Evolutionary conservation across 805 yeast genomes (phyloP), one percentile per base, ranked within the genome.

Genomic region (Metschnikowia hibisci): DNA sequence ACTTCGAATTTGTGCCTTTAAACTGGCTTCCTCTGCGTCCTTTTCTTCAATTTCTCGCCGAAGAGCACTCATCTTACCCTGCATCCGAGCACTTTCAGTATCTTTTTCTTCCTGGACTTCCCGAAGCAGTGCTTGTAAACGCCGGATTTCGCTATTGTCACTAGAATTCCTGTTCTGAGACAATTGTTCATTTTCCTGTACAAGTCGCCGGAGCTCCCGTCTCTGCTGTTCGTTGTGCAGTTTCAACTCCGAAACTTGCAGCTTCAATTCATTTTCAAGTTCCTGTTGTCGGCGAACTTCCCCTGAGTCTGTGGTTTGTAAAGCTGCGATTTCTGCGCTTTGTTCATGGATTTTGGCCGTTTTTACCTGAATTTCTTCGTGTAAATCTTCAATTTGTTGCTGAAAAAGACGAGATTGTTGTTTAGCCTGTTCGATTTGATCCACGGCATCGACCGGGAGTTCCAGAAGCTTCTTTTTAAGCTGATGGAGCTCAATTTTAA

Each of bases 1-100:
- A 2, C 56, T 48, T 22, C 53, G 50, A 23, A 60, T 46, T 38
- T 60, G 65, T 5, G 51, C 55, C 42, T 57, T 52, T 28, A 61
- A 44, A 14, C 44, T 45, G 27, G 37, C 46, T 41, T 57, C 61
- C 20, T 54, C 57, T 13, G 45, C 49, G 23, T 62, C 66, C 27
- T 53, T 58, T 3, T 50, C 57, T 39, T 53, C 52, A 34, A 64
- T 43, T 18, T 59, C 61, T 28, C 43, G 44, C 16, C 44, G 42
- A 20, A 55, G 46, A 1, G 48, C 28, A 12, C 51, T 50, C 16
- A 64, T 36, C 29, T 47, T 57, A 22, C 43, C 39, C 23, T 48
- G 46, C 26, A 60, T 46, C 15, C 51, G 46, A 25, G 31, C 42
- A 1, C 47, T 16, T n/a, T 55, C 54, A 6, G 35, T 39, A 1